Base-by-base conservation (phyloP, 2,329 filamentous ascomycete genomes). In the Cercospora sp. region DNA sequence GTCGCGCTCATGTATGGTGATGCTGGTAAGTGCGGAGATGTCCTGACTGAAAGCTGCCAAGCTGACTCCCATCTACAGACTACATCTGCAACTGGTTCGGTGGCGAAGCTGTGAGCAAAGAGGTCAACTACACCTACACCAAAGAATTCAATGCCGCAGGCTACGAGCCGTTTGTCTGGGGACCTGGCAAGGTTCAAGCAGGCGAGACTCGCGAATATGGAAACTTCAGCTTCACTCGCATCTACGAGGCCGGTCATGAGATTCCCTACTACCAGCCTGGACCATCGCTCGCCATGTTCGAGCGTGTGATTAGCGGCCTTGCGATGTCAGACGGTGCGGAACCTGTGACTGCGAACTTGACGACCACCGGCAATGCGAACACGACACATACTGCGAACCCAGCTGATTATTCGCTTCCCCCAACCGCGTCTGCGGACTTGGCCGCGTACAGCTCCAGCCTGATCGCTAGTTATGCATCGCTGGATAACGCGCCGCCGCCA, bases 201-300 rank as follows among this genome's bases (percentile, higher is more conserved):
- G 85, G 83, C 7, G 83, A 86, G 74, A 82, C 84, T 10, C 83
- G 81, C 74, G 85, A 87, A 75, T 79, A 81, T 8, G 83, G 80
- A 28, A 80, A 81, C 64, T 85, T 83, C 76, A 82, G 80, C 63
- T 85, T 85, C 74, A 79, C 82, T 8, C 80, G 85, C 51, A 79
- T 86, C 70, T 85, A 82, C 74, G 81, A 84, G 68, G 77, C 79
- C 4, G 82, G 83, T 7, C 83, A 84, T 65, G 81, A 83, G 72
- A 82, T 84, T 1, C 85, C 85, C 0, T 86, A 85, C 74, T 87
- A 86, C 74, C 85, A 86, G 2, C 76, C 83, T 40, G 63, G 73
- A 12, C 82, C 80, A 13, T 74, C 84, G 7, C 77, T 85, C 18
- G 81, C 82, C 70, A 79, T 85, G 68, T 85, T 86, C 71, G 78